These are phyloP conservation scores for Hylodesmum podocarpum DNA, from an alignment of 306 rosid genomes.

Conservation along the genomic window DNA sequence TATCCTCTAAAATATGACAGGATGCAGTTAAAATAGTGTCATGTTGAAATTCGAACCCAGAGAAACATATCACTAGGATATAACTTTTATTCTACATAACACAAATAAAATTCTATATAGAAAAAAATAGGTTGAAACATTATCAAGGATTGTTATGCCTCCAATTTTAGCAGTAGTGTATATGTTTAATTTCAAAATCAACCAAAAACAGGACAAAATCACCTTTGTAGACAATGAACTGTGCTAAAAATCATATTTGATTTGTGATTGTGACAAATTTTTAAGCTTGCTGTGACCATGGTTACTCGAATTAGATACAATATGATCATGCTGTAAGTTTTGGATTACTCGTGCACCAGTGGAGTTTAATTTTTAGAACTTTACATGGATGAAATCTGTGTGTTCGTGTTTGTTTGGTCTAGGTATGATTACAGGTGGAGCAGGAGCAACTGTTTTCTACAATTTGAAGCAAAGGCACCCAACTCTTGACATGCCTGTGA, in stretches of 20 bases:
- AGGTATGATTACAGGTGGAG: conserved; percentile 85
- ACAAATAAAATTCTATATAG: not conserved
- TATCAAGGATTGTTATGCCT: not conserved
- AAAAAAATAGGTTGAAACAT: not conserved
- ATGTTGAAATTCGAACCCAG: not conserved
- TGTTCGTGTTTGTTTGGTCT: not conserved
- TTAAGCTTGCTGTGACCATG: not conserved
- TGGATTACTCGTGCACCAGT: not conserved
- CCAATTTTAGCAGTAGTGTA: not conserved
- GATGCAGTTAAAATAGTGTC: no score
- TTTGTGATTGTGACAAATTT: not conserved
- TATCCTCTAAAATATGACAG: not conserved
- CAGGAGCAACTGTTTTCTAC: conserved; percentile 72
- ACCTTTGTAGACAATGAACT: not conserved
- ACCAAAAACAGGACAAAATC: not conserved
- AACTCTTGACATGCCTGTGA: conserved; percentile 64
- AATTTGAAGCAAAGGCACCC: conserved; percentile 68
- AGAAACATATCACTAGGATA: not conserved
- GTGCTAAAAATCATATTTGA: not conserved
- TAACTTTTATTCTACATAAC: not conserved
- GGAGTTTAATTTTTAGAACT: not conserved
- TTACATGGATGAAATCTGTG: not conserved
- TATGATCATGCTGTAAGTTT: not conserved
- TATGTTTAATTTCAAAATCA: not conserved
- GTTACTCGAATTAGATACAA: not conserved